Evolutionary conservation across 768 basidiomycete species (phyloP), one percentile per base, ranked within the genome.

Genomic region (Boletus subparvulus): DNA sequence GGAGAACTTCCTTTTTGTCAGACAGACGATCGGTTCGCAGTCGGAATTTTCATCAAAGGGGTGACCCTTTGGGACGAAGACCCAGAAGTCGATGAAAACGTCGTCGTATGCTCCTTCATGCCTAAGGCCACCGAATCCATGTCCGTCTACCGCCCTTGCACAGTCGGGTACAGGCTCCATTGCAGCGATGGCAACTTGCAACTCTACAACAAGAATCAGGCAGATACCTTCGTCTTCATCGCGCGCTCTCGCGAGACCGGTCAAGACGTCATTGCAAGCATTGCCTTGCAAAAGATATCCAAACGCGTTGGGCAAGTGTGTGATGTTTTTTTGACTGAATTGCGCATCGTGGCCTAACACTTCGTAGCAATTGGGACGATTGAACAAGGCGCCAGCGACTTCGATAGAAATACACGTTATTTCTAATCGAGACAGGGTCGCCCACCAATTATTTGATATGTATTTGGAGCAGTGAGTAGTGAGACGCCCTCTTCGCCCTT

Each of bases 391-490:
- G 0, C 79, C 83, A 0, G 76, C 85, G 0, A 70, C 71, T 12
- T 75, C 75, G 7, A 77, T 87, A 37, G 86, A 88, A 58, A 76
- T 87, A 9, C 86, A 87, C 64, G 86, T 88, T 5, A 80, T 87
- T 11, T 87, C 86, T 0, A 86, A 87, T 63, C 74, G 85, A 13
- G 86, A 87, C 66, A 79, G 83, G 11, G 73, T 85, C 3, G 83
- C 85, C 0, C 84, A 86, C 62, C 84, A 86, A 68, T 65, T 84
- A 0, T 87, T 88, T 59, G 86, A 88, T 64, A 65, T 87, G 35
- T 84, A 84, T 72, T 83, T 85, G 63, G 83, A 86, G 36, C 82
- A 85, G 86, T 86, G 67, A 68, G 85, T 73, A 82, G 80, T 82
- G 65, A 64, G 81, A 71, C 19, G 10, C 4, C 14, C 10, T 16